Evolutionary conservation across 257 asterid species (phyloP).

Genomic region (Schizonepeta tenuifolia): DNA sequence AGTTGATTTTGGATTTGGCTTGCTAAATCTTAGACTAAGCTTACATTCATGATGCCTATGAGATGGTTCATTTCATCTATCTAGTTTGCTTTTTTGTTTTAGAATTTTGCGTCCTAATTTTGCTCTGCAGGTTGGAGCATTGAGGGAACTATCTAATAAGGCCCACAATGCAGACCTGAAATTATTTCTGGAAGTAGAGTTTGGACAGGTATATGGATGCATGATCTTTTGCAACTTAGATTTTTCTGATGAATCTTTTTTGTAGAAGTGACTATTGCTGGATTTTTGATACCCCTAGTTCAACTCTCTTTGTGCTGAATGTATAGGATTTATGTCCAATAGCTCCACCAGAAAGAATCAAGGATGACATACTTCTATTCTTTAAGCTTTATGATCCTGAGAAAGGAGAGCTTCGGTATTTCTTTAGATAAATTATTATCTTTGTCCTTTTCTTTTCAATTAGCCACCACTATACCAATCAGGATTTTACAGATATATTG

Average conservation of each 20-base stretch:
- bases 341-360: slow-evolving; percentile 78
- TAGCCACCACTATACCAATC: slow-evolving; percentile 17
- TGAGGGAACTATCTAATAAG: slow-evolving; percentile 85
- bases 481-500: slow-evolving; percentile 67
- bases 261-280: slow-evolving; percentile 19
- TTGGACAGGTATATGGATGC: slow-evolving; percentile 60
- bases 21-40: neutral
- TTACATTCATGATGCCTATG: neutral
- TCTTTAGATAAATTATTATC: neutral
- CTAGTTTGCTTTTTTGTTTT: neutral
- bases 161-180: slow-evolving; percentile 83
- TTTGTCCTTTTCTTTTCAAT: neutral
- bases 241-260: slow-evolving; percentile 12
- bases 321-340: slow-evolving; percentile 65
- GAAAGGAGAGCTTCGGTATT: slow-evolving; percentile 90
- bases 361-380: slow-evolving; percentile 86
- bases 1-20: slow-evolving; percentile 27
- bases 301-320: slow-evolving; percentile 21
- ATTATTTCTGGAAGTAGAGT: slow-evolving; percentile 79
- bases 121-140: slow-evolving; percentile 80
- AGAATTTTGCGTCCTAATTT: slow-evolving; percentile 11
- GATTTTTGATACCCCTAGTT: slow-evolving; percentile 14
- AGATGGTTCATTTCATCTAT: slow-evolving; percentile 18
- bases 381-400: slow-evolving; percentile 90
- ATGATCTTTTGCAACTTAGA: slow-evolving; percentile 13